These are phyloP conservation scores for Aspergillus caelatus DNA, from an alignment of 2,329 filamentous ascomycete genomes.

Conservation along the genomic window DNA sequence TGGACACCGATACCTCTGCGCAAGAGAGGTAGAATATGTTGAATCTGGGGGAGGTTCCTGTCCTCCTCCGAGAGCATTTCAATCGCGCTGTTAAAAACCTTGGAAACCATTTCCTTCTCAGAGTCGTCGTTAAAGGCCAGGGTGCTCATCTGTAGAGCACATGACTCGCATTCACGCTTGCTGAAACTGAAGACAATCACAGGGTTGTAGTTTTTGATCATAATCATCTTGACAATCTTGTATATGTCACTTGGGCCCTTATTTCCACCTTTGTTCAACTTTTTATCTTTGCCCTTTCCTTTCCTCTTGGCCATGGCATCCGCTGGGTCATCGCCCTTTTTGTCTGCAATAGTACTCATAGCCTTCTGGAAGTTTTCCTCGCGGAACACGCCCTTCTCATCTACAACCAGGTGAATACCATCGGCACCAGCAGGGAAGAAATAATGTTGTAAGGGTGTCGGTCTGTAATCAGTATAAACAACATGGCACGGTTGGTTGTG, in stretches of 20 bases:
- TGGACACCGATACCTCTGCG: conserved; percentile 94
- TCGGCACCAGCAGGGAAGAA: conserved; percentile 93
- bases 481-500: conserved; percentile 98
- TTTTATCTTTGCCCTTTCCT: conserved; percentile 90
- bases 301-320: conserved; percentile 79
- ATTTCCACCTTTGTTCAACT: conserved; percentile 80
- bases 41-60: conserved; percentile 83
- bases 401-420: conserved; percentile 90
- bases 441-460: conserved; percentile 95
- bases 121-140: conserved; percentile 95
- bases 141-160: conserved; percentile 82
- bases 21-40: conserved; percentile 84
- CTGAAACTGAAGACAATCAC: conserved; percentile 99
- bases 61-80: conserved; percentile 92
- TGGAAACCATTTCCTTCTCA: conserved; percentile 90
- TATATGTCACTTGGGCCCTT: conserved; percentile 80
- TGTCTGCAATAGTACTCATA: conserved; percentile 86
- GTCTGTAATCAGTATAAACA: conserved; percentile 97
- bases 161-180: conserved; percentile 92
- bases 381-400: conserved; percentile 94
- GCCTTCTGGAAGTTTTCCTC: conserved; percentile 98
- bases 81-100: conserved; percentile 92
- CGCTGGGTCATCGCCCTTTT: conserved; percentile 79
- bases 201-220: conserved; percentile 94
- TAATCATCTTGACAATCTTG: conserved; percentile 99